phyloP scores from a whole-genome alignment of 2,329 filamentous ascomycete genomes.

The Fusarium globosum region DNA sequence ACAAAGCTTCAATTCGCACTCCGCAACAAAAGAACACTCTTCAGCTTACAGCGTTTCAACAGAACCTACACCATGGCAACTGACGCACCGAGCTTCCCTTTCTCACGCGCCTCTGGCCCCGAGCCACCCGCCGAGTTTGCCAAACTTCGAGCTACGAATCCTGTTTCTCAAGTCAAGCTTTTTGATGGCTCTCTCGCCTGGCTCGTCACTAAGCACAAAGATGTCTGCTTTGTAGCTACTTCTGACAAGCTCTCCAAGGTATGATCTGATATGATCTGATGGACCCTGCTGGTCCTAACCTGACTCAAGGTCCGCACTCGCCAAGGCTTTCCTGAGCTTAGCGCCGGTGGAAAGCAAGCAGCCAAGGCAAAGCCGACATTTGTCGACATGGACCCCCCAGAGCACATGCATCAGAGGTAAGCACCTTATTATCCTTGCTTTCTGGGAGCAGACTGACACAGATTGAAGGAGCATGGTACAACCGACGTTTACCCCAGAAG shows the following conservation, averaged over 20 bases:
- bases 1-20: neutral
- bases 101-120: constrained; percentile 32
- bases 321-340: constrained; percentile 60
- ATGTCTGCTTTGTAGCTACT: constrained; percentile 57
- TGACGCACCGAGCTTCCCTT: constrained; percentile 31
- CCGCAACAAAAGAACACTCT: neutral
- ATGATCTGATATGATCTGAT: neutral
- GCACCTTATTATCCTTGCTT: neutral
- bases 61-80: neutral
- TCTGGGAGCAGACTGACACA: neutral
- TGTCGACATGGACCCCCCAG: constrained; percentile 62
- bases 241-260: constrained; percentile 60
- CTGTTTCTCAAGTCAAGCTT: constrained; percentile 58
- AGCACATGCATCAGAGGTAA: constrained; percentile 59
- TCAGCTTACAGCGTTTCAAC: too few species aligned
- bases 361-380: constrained; percentile 62
- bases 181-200: constrained; percentile 60
- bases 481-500: constrained; percentile 53
- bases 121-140: constrained; percentile 59
- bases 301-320: constrained; percentile 50
- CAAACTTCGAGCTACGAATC: constrained; percentile 54
- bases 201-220: constrained; percentile 60
- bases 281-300: neutral
- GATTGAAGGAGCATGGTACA: constrained; percentile 57
- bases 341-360: constrained; percentile 58